A percentile compares a stretch with the other conserved stretches of the same genome.
phyloP scores from a whole-genome alignment of 768 basidiomycete species.

The Trametes gibbosa region DNA sequence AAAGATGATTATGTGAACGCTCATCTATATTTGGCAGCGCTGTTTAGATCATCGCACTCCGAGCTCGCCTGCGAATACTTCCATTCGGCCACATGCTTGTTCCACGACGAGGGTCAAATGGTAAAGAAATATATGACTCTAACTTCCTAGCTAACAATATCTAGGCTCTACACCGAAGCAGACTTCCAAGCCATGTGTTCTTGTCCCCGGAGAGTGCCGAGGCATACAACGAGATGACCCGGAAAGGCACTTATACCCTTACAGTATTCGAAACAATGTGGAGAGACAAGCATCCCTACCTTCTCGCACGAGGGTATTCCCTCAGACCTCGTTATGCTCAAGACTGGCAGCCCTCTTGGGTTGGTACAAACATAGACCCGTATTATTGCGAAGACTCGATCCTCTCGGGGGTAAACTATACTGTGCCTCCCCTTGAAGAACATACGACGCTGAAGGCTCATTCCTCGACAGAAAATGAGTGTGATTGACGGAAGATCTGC shows the following conservation, averaged over 20 bases:
- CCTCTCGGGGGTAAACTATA: neutral
- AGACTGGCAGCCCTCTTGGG: conserved; percentile 15
- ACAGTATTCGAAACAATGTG: neutral
- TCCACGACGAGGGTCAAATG: too few relatives aligned
- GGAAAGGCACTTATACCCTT: neutral
- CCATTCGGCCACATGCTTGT: too few relatives aligned
- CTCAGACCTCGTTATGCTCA: conserved; percentile 19
- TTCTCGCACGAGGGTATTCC: conserved; percentile 16
- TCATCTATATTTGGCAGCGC: too few relatives aligned
- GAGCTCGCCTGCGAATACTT: too few relatives aligned
- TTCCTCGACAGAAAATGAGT: neutral
- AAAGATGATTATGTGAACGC: too few relatives aligned
- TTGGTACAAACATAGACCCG: conserved; percentile 6
- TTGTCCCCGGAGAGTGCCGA: neutral
- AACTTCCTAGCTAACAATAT: too few relatives aligned
- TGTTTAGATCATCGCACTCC: too few relatives aligned
- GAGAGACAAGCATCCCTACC: conserved; percentile 10
- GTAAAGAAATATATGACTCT: too few relatives aligned
- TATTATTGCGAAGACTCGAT: conserved; percentile 18
- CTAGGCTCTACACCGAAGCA: neutral
- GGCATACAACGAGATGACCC: neutral
- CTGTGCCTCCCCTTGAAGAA: neutral
- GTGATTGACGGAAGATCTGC: conserved; percentile 20
- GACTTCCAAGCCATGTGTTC: neutral
- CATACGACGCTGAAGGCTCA: neutral